These are phyloP conservation scores for Penicillium alfredii DNA, from an alignment of 495 filamentous ascomycete genomes.

Conservation along the genomic window DNA sequence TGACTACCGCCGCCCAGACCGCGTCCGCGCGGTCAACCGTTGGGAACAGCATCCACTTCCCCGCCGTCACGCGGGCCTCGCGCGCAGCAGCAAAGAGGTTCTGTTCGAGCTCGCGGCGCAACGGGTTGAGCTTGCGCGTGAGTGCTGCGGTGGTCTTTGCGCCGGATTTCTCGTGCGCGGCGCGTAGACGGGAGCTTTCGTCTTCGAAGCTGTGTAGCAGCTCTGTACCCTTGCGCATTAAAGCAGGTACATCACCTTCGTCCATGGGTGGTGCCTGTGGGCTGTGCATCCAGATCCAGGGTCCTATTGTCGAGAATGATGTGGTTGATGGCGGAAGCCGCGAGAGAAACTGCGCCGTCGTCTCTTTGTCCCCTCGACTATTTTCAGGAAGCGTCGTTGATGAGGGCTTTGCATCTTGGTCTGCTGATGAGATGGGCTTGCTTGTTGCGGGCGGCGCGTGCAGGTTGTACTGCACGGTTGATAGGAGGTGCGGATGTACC, in stretches of 20 bases:
- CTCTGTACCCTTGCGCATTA: constrained; percentile 38
- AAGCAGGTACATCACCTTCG: constrained; percentile 31
- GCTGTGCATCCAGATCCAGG: constrained; percentile 66
- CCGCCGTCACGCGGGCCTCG: constrained; percentile 48
- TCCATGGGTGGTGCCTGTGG: constrained; percentile 30
- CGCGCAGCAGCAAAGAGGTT: constrained; percentile 53
- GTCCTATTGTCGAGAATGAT: constrained; percentile 23
- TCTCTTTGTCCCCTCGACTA: constrained; percentile 46
- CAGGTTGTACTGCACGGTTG: constrained; percentile 22
- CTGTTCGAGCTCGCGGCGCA: constrained; percentile 44
- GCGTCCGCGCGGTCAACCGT: constrained; percentile 48
- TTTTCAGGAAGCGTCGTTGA: constrained; percentile 43
- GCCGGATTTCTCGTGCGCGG: constrained; percentile 29
- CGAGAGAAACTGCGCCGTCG: constrained; percentile 53
- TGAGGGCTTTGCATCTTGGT: constrained; percentile 12
- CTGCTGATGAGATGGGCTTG: background rate
- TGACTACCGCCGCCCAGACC: constrained; percentile 57
- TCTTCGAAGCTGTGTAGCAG: constrained; percentile 40
- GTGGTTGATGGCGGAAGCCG: constrained; percentile 63
- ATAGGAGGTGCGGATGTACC: constrained; percentile 26
- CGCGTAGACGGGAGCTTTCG: constrained; percentile 32
- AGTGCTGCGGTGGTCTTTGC: constrained; percentile 33
- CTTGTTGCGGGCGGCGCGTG: background rate
- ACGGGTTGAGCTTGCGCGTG: constrained; percentile 44
- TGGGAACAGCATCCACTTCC: constrained; percentile 87